phyloP scores from a whole-genome alignment of 106 monocot species.

The Acorus calamus region DNA sequence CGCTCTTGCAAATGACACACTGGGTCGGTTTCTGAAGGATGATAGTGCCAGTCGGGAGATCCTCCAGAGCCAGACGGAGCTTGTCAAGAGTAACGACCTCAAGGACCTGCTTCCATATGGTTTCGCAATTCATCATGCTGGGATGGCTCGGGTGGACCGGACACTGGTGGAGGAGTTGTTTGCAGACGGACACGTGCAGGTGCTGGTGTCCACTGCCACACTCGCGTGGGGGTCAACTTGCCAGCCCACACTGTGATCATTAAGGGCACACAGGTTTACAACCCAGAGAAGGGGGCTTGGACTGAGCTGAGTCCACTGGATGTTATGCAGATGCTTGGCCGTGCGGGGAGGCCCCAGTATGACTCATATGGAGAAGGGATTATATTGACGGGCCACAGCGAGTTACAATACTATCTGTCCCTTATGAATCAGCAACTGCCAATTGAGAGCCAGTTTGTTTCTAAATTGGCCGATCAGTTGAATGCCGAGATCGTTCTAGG shows the following conservation, averaged over 20 bases:
- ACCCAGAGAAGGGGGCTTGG: slow-evolving; percentile 96
- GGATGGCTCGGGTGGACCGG: slow-evolving; percentile 79
- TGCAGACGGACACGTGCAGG: slow-evolving; percentile 89
- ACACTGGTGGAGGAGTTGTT: slow-evolving; percentile 89
- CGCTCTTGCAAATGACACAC: slow-evolving; percentile 79
- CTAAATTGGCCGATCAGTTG: slow-evolving; percentile 92
- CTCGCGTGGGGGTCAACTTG: slow-evolving; percentile 96
- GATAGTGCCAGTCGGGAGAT: slow-evolving; percentile 97
- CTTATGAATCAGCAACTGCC: slow-evolving; percentile 99
- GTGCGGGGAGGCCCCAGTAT: slow-evolving; percentile 93
- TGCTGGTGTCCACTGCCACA: slow-evolving; percentile 93
- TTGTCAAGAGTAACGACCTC: slow-evolving; percentile 89
- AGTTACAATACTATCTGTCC: slow-evolving; percentile 94
- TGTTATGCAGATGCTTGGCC: slow-evolving; percentile 99
- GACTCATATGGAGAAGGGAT: slow-evolving; percentile 96
- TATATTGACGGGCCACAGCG: slow-evolving; percentile 83
- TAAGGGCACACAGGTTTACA: slow-evolving; percentile 94
- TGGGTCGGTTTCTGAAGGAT: slow-evolving; percentile 81
- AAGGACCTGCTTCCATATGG: slow-evolving; percentile 95
- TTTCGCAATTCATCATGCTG: slow-evolving; percentile 98
- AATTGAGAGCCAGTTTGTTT: slow-evolving; percentile 96
- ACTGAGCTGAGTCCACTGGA: slow-evolving; percentile 93
- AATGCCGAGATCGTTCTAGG: slow-evolving; percentile 99
- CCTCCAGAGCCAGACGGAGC: slow-evolving; percentile 75
- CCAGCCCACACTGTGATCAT: slow-evolving; percentile 97